Evolutionary conservation across 2,329 filamentous ascomycete genomes (phyloP), one percentile per base, ranked within the genome.

Genomic region (Arthrobotrys entomopaga): DNA sequence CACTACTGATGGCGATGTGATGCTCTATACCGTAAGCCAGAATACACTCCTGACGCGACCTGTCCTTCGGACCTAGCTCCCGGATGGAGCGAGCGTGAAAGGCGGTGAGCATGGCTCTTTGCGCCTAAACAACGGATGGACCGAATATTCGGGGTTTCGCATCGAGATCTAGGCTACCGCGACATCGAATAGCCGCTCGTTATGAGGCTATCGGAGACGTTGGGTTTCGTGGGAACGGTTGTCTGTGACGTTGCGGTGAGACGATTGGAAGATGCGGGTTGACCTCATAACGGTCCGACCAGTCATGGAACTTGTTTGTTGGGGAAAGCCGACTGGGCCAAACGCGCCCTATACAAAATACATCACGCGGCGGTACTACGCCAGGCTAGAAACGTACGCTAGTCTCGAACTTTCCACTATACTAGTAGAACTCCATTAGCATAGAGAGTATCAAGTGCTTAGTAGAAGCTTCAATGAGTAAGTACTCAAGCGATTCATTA

Each of bases 11-110:
- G 10, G 10, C 10, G 29, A 1, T 34, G 29, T 34, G 29, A 34
- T 8, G 29, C 16, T 22, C 10, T 82, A 69, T 85, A 92, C 91
- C 93, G 83, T 97, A 92, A 75, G 94, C 92, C 54, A 98, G 86
- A 78, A 99, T 92, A 57, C 92, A 95, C 83, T 99, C 95, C 83
- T 99, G 97, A 85, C 91, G 95, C 77, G 92, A 96, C 85, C 96
- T 97, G 87, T 98, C 94, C 82, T 92, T 90, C 82, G 89, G 89
- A 84, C 91, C 93, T 80, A 99, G 90, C 91, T 99, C 95, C 86
- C 98, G 91, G 82, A 99, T 94, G 77, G 93, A 91, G 80, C 92
- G 91, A 84, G 95, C 93, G 79, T 91, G 96, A 84, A 99, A 99
- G 81, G 95, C 95, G 83, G 94, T 96, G 83, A 99, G 90, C 95